Conservation (phyloP, 192 early-diverging fungal species). For the Paraglomus occultum region DNA sequence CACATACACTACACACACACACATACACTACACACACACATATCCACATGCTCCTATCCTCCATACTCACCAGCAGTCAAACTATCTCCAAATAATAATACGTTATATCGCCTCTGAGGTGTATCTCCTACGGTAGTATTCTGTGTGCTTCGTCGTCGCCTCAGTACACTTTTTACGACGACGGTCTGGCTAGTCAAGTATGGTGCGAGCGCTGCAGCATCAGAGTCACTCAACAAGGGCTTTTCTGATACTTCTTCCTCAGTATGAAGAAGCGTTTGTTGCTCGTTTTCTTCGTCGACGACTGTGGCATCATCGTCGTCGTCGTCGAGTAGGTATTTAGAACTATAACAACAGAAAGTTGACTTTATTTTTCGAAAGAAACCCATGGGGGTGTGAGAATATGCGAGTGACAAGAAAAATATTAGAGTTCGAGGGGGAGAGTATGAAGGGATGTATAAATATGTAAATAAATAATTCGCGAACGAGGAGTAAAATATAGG, state of each 20-base stretch:
- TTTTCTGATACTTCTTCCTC: slow-evolving; percentile 24
- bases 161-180: slow-evolving; percentile 22
- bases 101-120: slow-evolving; percentile 24
- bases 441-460: too few relatives aligned
- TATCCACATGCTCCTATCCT: background rate
- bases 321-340: slow-evolving; percentile 18
- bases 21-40: background rate
- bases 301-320: slow-evolving; percentile 22
- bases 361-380: slow-evolving; percentile 21
- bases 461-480: too few relatives aligned
- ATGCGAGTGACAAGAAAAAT: too few relatives aligned
- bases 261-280: background rate
- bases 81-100: slow-evolving; percentile 26
- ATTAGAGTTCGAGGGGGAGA: too few relatives aligned
- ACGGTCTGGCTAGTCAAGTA: background rate
- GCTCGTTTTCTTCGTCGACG: background rate
- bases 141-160: background rate
- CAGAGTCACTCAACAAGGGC: slow-evolving; percentile 2
- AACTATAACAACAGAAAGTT: background rate
- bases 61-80: slow-evolving; percentile 24
- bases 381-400: background rate
- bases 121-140: background rate
- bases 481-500: too few relatives aligned
- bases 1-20: too few relatives aligned
- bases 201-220: background rate